phyloP scores from a whole-genome alignment of 164 flowering plant species.

The Umbilicus rupestris region DNA sequence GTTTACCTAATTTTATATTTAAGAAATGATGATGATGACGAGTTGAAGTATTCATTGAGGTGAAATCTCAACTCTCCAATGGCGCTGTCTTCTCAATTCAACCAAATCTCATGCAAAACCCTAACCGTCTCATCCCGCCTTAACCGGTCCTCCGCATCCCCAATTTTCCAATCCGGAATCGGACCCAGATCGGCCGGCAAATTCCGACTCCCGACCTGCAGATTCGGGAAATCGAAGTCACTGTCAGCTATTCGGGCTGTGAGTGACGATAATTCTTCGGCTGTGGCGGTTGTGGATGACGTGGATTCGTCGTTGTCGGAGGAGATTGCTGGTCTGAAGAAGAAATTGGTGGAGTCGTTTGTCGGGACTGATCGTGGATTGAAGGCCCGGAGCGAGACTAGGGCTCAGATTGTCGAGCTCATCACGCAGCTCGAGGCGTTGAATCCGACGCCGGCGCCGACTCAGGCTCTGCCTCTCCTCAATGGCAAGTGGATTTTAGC shows the following conservation, averaged over 20 bases:
- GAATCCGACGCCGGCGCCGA: conserved; percentile 89
- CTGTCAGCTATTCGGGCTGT: conserved; percentile 14
- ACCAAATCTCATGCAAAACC: conserved; percentile 23
- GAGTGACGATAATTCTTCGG: conserved; percentile 23
- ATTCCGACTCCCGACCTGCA: neutral
- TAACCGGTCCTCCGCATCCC: conserved; percentile 7
- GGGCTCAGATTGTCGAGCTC: conserved; percentile 84
- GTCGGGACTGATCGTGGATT: conserved; percentile 84
- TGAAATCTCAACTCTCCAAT: conserved; percentile 12
- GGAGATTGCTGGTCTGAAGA: conserved; percentile 51
- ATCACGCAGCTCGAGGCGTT: conserved; percentile 74
- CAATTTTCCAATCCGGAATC: conserved; percentile 9
- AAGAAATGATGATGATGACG: neutral
- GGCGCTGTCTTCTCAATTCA: conserved; percentile 33
- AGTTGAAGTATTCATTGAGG: neutral
- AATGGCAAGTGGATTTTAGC: conserved; percentile 93
- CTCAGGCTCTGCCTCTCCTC: conserved; percentile 71
- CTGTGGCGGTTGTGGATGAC: conserved; percentile 25
- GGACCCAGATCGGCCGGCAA: neutral
- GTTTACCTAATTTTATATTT: neutral
- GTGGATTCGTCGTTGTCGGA: conserved; percentile 18
- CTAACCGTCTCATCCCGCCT: conserved; percentile 12
- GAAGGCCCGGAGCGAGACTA: conserved; percentile 64
- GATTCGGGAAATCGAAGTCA: neutral
- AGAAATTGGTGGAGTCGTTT: conserved; percentile 51